These are phyloP conservation scores for Abrus precatorius DNA, from an alignment of 306 rosid genomes.

Conservation along the genomic window DNA sequence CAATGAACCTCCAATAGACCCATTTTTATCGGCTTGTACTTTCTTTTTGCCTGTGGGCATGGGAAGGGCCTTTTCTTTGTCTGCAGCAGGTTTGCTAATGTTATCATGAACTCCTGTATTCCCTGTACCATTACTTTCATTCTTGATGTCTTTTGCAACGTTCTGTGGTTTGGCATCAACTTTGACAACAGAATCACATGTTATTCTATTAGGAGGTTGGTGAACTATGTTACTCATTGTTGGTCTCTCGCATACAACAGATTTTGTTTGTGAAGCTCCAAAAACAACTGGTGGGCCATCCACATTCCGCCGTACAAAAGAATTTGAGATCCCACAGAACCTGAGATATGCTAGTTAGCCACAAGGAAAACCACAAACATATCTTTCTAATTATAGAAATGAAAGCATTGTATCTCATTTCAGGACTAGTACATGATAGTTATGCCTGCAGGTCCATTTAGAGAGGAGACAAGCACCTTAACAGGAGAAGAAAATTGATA, in stretches of 20 bases:
- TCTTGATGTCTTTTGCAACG: slow-evolving; percentile 69
- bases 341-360: slow-evolving; percentile 58
- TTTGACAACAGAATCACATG: slow-evolving; percentile 53
- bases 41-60: slow-evolving; percentile 74
- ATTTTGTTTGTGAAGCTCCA: slow-evolving; percentile 56
- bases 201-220: slow-evolving; percentile 52
- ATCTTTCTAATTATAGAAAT: slow-evolving; percentile 3
- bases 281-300: slow-evolving; percentile 56
- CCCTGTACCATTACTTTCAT: slow-evolving; percentile 63
- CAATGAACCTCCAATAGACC: slow-evolving; percentile 79
- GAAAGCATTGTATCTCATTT: slow-evolving; percentile 10
- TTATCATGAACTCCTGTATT: slow-evolving; percentile 57
- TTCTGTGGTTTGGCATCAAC: slow-evolving; percentile 55
- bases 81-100: slow-evolving; percentile 59
- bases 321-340: slow-evolving; percentile 82
- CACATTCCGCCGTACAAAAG: slow-evolving; percentile 68
- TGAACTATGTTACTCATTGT: slow-evolving; percentile 49
- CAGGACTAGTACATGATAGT: not conserved
- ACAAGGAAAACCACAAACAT: slow-evolving; percentile 33
- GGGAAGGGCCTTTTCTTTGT: slow-evolving; percentile 61
- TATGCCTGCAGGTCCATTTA: not conserved
- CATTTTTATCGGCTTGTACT: slow-evolving; percentile 67
- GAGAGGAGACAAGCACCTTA: not conserved
- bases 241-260: slow-evolving; percentile 52
- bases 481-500: slow-evolving; percentile 10